A percentile compares a stretch with the other conserved stretches of the same genome.
Evolutionary conservation across 352 stramenopile species (phyloP).

Genomic region (Globisporangium barbulae): DNA sequence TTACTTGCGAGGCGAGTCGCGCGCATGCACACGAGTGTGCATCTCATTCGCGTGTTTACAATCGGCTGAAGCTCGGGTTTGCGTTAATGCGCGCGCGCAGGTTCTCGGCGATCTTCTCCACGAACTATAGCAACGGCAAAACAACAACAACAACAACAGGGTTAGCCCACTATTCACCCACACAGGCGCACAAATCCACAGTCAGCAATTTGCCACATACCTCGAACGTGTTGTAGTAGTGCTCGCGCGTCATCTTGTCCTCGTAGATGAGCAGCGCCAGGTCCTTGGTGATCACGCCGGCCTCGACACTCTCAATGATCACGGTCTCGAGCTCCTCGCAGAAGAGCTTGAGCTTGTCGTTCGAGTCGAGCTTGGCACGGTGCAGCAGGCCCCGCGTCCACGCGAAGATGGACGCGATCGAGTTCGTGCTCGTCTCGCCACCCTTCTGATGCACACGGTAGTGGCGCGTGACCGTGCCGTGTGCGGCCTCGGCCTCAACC

Average conservation of each 20-base stretch:
- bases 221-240: slow-evolving; percentile 82
- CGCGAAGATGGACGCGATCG: slow-evolving; percentile 87
- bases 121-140: slow-evolving; percentile 26
- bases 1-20: not conserved
- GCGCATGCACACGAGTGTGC: not conserved
- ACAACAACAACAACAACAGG: slow-evolving; percentile 5
- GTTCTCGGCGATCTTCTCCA: slow-evolving; percentile 53
- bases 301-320: slow-evolving; percentile 83
- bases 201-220: slow-evolving; percentile 8
- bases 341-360: slow-evolving; percentile 71
- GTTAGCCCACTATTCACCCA: not conserved
- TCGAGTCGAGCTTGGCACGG: slow-evolving; percentile 83
- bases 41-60: slow-evolving; percentile 17
- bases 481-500: slow-evolving; percentile 84
- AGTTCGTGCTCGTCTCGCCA: slow-evolving; percentile 86
- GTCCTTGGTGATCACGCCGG: slow-evolving; percentile 86
- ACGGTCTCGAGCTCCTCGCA: slow-evolving; percentile 67
- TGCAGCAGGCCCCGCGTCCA: slow-evolving; percentile 84
- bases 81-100: slow-evolving; percentile 31
- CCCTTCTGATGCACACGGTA: slow-evolving; percentile 88
- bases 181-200: no score
- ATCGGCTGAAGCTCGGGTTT: slow-evolving; percentile 35
- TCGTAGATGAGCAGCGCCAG: slow-evolving; percentile 80
- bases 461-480: slow-evolving; percentile 89
- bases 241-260: slow-evolving; percentile 60